These are phyloP conservation scores for Talaromyces trachyspermus DNA, from an alignment of 495 filamentous ascomycete genomes.

Conservation along the genomic window DNA sequence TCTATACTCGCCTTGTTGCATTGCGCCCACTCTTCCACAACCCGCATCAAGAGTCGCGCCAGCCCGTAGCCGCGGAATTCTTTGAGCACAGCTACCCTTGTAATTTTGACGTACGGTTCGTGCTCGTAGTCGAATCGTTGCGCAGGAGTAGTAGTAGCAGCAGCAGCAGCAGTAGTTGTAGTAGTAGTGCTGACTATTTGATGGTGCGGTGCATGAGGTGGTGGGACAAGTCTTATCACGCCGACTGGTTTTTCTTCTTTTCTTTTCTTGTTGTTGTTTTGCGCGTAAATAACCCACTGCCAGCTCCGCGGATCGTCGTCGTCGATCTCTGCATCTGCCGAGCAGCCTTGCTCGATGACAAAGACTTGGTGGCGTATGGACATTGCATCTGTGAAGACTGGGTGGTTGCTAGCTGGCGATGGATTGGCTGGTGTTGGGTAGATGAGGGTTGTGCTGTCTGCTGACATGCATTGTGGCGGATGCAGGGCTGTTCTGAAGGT, in stretches of 20 bases:
- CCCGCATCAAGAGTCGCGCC: constrained; percentile 53
- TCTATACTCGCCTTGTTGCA: constrained; percentile 35
- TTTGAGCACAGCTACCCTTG: constrained; percentile 60
- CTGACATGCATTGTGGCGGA: no score
- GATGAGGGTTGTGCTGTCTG: constrained; percentile 10
- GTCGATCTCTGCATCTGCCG: constrained; percentile 66
- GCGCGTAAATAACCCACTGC: constrained; percentile 75
- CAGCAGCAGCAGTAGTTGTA: constrained; percentile 7
- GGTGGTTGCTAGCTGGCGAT: constrained; percentile 35
- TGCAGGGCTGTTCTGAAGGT: constrained; percentile 16
- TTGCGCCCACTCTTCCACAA: constrained; percentile 52
- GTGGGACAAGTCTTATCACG: constrained; percentile 71
- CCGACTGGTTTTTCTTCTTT: constrained; percentile 47
- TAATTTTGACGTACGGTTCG: constrained; percentile 73
- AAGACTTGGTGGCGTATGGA: constrained; percentile 69
- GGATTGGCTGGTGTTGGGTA: constrained; percentile 17
- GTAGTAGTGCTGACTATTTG: constrained; percentile 23
- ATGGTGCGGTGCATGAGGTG: constrained; percentile 55
- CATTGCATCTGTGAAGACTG: constrained; percentile 70
- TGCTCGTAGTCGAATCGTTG: constrained; percentile 12
- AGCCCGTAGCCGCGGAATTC: constrained; percentile 58
- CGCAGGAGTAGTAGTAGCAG: neutral
- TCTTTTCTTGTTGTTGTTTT: constrained; percentile 15
- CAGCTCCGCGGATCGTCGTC: constrained; percentile 66
- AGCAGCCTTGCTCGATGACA: constrained; percentile 64